Conservation (phyloP, 2,329 filamentous ascomycete species). For the Epichloe gansuensis region DNA sequence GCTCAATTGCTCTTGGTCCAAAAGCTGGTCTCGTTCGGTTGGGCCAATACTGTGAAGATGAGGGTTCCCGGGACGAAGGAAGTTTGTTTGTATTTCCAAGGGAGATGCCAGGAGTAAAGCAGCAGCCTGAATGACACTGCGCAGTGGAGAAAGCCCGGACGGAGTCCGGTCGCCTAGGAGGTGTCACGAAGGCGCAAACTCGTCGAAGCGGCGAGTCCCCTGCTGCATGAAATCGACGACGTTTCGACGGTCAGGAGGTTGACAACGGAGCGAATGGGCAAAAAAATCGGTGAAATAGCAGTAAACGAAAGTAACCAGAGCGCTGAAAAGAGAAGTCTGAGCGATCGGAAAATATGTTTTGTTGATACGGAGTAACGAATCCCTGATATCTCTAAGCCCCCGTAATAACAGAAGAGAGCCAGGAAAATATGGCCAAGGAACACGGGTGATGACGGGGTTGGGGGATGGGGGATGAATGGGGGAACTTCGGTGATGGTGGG, state of each 20-base stretch:
- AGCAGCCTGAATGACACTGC: not conserved
- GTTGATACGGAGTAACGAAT: not conserved
- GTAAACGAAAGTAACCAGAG: not conserved
- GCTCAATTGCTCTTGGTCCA: not conserved
- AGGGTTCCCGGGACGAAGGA: not conserved
- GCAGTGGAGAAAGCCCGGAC: not conserved
- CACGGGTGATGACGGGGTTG: not conserved
- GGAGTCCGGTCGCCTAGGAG: not conserved
- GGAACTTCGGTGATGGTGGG: not conserved
- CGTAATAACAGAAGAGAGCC: not conserved
- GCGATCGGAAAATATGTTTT: not conserved
- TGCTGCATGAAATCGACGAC: not conserved
- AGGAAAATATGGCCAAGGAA: not conserved
- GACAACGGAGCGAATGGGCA: not conserved
- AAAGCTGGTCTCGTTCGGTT: not conserved
- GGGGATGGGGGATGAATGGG: not conserved
- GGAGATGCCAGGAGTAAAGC: not conserved
- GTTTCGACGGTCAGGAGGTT: not conserved
- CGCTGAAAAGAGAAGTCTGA: not conserved
- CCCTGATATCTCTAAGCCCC: not conserved
- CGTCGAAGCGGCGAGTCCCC: not conserved
- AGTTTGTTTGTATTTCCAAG: not conserved
- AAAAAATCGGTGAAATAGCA: not conserved
- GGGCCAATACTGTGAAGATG: not conserved
- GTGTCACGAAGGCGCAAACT: constrained; percentile 2